These are phyloP conservation scores for Backusella westeae DNA, from an alignment of 192 early-diverging fungal species.

Conservation along the genomic window DNA sequence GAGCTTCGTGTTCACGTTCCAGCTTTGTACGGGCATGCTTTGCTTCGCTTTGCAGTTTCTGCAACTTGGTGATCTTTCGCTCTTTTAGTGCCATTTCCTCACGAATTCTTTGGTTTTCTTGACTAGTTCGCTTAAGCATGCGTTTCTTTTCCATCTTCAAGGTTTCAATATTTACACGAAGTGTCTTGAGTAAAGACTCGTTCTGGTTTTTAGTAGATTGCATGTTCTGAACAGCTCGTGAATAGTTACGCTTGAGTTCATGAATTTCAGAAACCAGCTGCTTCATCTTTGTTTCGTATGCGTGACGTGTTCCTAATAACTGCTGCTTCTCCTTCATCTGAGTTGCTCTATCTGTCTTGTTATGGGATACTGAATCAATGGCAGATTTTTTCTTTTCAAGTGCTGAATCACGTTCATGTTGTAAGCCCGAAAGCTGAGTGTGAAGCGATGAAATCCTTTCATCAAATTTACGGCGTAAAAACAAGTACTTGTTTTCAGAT, in stretches of 20 bases:
- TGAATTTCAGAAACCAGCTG: constrained; percentile 52
- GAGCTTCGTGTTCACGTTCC: constrained; percentile 54
- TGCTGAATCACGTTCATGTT: constrained; percentile 63
- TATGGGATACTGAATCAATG: neutral
- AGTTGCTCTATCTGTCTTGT: neutral
- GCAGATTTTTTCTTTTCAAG: constrained; percentile 29
- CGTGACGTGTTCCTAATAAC: constrained; percentile 47
- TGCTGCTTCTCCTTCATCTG: constrained; percentile 35
- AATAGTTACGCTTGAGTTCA: constrained; percentile 54
- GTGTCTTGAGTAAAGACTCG: constrained; percentile 59
- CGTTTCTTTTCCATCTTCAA: constrained; percentile 75
- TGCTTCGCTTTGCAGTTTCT: constrained; percentile 51
- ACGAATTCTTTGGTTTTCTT: constrained; percentile 61
- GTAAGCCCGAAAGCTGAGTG: constrained; percentile 48
- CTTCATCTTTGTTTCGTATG: constrained; percentile 63
- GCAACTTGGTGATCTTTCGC: constrained; percentile 59
- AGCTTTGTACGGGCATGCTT: constrained; percentile 47
- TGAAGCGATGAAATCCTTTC: constrained; percentile 62
- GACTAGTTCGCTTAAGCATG: constrained; percentile 76
- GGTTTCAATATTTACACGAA: constrained; percentile 68
- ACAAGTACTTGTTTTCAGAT: constrained; percentile 53
- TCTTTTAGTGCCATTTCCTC: constrained; percentile 59
- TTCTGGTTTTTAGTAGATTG: constrained; percentile 50
- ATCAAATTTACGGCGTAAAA: constrained; percentile 66
- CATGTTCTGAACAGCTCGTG: constrained; percentile 52